Evolutionary conservation across 202 grass and related monocot genomes (phyloP), one percentile per base, ranked within the genome.

Genomic region (Brachypodium distachyon): DNA sequence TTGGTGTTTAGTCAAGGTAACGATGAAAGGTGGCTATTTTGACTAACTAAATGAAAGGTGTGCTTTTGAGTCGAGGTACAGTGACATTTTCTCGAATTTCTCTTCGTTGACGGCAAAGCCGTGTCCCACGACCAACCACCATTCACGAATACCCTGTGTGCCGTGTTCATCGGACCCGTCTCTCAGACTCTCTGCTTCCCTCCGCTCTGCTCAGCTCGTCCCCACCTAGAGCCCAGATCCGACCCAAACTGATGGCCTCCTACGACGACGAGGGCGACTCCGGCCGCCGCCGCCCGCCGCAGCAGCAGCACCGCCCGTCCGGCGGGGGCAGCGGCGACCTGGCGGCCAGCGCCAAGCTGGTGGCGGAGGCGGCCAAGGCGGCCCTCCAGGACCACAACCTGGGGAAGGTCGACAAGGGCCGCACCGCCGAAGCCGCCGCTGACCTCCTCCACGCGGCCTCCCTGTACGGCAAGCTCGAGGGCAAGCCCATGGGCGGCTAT

Each of bases 401-500:
- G 29, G 81, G 82, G 37, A 91, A 89, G 80, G 81, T 97, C 64
- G 88, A 97, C 94, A 97, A 93, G 83, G 83, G 77, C 47, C 87
- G 92, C 56, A 84, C 79, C 33, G 78, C 90, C 3, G 88, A 67
- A 11, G 86, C 90, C 2, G 84, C 88, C 31, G 90, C 78, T 11
- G 83, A 91, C 76, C 44, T 97, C 51, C 90, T 97, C 41, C 74
- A 93, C 54, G 86, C 90, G 26, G 88, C 94, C 28, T 89, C 94
- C 64, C 86, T 90, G 59, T 97, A 93, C 55, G 88, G 80, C 6
- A 90, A 90, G 80, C 78, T 93, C 48, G 90, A 93, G 26, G 90
- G 85, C 4, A 93, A 91, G 81, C 82, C 83, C 76, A 57, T 78
- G 3, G 88, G 90, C 27, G 82, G 74, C 29, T 93, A 97, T 66